Base-by-base conservation (phyloP, 2,329 filamentous ascomycete genomes). In the Zymoseptoria pseudotritici region DNA sequence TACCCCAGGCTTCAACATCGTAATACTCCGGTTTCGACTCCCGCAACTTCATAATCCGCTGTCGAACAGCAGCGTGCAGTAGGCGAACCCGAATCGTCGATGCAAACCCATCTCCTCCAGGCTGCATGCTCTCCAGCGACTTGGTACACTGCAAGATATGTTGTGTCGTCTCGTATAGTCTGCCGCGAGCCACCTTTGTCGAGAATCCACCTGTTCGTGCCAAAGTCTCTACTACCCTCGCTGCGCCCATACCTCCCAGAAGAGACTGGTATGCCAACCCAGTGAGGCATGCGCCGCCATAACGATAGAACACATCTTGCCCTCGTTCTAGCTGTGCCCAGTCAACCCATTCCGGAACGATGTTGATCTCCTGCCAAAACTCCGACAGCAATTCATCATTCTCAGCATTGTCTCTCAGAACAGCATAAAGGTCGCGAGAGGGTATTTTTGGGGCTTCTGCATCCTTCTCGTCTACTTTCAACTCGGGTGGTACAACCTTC, bases 261-360 rank as follows among this genome's bases (percentile, higher is more conserved):
- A 89, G 75, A 5, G 83, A 86, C 64, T 88, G 81, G 69, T 86
- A 88, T 8, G 84, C 82, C 53, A 86, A 80, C 52, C 74, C 84
- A 7, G 85, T 87, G 20, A 91, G 73, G 21, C 82, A 82, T 0
- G 87, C 83, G 0, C 84, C 85, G 19, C 84, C 87, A 72, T 91
- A 92, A 42, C 89, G 83, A 72, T 90, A 91, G 69, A 91, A 90
- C 0, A 91, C 83, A 65, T 88, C 83, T 70, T 93, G 89, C 0
- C 89, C 89, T 67, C 89, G 79, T 61, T 81, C 78, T 58, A 93
- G 86, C 69, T 91, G 87, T 1, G 82, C 81, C 88, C 88, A 92
- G 70, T 91, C 84, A 2, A 92, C 89, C 88, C 88, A 92, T 0
- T 82, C 78, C 0, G 89, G 89, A 3, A 90, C 74, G 0, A 81